These are phyloP conservation scores for Ceratocystis lukuohia DNA, from an alignment of 2,329 filamentous ascomycete species.

Conservation along the genomic window DNA sequence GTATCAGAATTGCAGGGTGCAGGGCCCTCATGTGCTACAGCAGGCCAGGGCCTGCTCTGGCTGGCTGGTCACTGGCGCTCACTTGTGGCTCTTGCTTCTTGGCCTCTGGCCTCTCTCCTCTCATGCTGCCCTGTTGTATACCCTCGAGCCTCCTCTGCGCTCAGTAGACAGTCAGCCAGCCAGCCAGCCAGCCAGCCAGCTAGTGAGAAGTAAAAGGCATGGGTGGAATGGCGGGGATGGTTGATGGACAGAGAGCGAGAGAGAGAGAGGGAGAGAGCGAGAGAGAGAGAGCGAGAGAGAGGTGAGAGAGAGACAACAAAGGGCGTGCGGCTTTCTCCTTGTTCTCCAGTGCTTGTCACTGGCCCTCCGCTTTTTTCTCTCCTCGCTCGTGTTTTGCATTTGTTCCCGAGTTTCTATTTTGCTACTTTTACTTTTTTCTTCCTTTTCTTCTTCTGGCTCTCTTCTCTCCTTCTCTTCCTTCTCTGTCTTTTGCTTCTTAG, in stretches of 20 bases:
- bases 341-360: background rate
- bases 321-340: background rate
- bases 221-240: no score
- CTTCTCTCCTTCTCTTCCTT: background rate
- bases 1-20: constrained; percentile 5
- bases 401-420: constrained; percentile 1
- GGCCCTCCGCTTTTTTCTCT: background rate
- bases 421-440: background rate
- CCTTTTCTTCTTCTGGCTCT: background rate
- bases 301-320: background rate
- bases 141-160: no score
- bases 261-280: background rate
- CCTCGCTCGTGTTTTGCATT: background rate
- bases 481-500: background rate
- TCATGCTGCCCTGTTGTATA: background rate
- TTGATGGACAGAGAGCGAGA: background rate
- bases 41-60: background rate
- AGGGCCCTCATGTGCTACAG: background rate
- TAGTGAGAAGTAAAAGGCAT: no score
- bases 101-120: background rate
- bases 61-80: background rate
- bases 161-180: no score
- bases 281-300: background rate
- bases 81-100: background rate
- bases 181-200: no score